These are phyloP conservation scores for Fraxinus cuspidata DNA, from an alignment of 257 asterid species.

Conservation along the genomic window DNA sequence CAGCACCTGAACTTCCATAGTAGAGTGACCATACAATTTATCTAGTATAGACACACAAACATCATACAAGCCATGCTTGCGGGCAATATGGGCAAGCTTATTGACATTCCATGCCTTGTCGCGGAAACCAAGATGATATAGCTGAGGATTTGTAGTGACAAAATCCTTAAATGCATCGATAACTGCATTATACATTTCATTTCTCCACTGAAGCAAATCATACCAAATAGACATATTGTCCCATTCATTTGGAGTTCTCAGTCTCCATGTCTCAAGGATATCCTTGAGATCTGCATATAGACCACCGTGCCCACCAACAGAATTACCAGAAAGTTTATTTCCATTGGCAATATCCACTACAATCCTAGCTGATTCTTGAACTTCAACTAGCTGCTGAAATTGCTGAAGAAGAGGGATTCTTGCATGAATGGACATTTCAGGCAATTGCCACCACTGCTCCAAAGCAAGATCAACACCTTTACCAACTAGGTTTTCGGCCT, in stretches of 20 bases:
- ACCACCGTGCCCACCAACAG: slow-evolving; percentile 79
- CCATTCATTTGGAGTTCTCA: slow-evolving; percentile 99
- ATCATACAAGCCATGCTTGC: slow-evolving; percentile 88
- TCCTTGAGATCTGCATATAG: slow-evolving; percentile 95
- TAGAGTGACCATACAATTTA: slow-evolving; percentile 98
- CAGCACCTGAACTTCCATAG: slow-evolving; percentile 98
- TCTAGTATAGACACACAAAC: slow-evolving; percentile 94
- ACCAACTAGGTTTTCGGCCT: slow-evolving; percentile 87
- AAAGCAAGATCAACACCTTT: slow-evolving; percentile 97
- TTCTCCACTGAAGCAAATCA: slow-evolving; percentile 98
- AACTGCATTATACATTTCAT: slow-evolving; percentile 93
- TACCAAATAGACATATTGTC: slow-evolving; percentile 98
- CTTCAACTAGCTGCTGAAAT: slow-evolving; percentile 97
- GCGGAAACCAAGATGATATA: slow-evolving; percentile 97
- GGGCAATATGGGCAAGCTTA: slow-evolving; percentile 95
- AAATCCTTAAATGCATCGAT: slow-evolving; percentile 96
- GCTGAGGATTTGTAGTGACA: slow-evolving; percentile 74
- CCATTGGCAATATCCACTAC: slow-evolving; percentile 92
- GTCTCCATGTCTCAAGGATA: slow-evolving; percentile 98
- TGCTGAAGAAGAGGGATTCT: slow-evolving; percentile 96
- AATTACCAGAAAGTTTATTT: slow-evolving; percentile 76
- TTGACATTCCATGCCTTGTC: slow-evolving; percentile 99
- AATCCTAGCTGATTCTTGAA: slow-evolving; percentile 94
- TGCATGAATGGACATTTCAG: slow-evolving; percentile 97
- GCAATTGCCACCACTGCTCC: slow-evolving; percentile 99